Percentiles rank a stretch among this genome's conserved stretches.
These are phyloP conservation scores for Gentiana dahurica DNA, from an alignment of 257 asterid genomes.

Conservation along the genomic window DNA sequence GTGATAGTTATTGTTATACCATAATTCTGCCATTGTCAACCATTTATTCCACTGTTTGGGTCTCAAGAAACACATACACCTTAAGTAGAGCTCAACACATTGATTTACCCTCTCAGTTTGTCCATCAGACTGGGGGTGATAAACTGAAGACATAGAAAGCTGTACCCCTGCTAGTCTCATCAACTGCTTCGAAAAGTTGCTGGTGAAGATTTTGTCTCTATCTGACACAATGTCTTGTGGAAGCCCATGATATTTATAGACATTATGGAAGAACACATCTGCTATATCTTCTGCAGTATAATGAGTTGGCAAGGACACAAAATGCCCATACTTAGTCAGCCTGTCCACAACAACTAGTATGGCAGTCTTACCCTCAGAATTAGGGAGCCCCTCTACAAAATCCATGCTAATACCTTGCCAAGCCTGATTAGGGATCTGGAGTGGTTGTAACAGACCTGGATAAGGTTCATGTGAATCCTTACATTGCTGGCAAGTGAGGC, in stretches of 20 bases:
- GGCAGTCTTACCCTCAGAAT: not conserved
- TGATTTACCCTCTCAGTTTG: conserved; percentile 1
- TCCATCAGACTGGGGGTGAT: too few species aligned
- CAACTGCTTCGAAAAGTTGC: conserved; percentile 1
- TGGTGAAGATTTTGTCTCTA: not conserved
- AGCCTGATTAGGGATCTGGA: not conserved
- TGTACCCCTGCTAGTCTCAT: not conserved
- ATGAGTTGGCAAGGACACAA: not conserved
- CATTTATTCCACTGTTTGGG: not conserved
- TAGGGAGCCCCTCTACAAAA: conserved; percentile 1
- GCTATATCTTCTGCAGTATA: not conserved
- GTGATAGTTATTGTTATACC: not conserved
- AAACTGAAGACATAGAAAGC: not conserved
- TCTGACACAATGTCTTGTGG: too few species aligned
- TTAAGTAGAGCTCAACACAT: not conserved
- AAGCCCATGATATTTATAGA: not conserved
- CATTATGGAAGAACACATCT: not conserved
- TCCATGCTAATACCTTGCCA: not conserved
- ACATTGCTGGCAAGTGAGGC: not conserved
- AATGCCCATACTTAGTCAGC: conserved; percentile 2
- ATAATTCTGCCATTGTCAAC: not conserved
- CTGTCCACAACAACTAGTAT: conserved; percentile 1
- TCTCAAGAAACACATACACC: not conserved
- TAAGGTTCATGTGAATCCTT: not conserved
- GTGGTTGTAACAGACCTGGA: not conserved